Evolutionary conservation across 2,329 filamentous ascomycete genomes (phyloP), one percentile per base, ranked within the genome.

Genomic region (Ophiosphaerella narmari): DNA sequence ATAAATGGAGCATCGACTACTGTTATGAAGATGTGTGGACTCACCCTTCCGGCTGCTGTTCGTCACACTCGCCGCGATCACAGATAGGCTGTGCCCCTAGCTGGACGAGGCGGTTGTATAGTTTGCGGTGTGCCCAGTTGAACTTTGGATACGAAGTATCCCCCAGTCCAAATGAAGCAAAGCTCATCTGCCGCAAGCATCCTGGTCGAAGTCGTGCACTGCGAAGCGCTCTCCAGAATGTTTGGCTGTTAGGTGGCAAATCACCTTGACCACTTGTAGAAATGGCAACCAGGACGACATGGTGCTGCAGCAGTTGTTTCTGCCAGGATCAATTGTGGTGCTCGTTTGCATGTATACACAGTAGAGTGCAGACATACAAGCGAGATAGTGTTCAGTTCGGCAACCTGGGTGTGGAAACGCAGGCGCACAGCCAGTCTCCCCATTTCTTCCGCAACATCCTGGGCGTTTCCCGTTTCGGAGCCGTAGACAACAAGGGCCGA

Each of bases 181-280:
- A 97, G 1, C 78, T 81, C 54, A 96, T 77, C 31, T 82, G 80
- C 33, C 78, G 69, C 34, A 99, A 77, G 62, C 87, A 92, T 13
- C 82, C 84, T 3, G 86, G 80, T 11, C 87, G 84, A 24, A 99
- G 81, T 61, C 85, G 90, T 72, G 89, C 91, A 59, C 90, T 83
- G 14, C 96, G 79, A 33, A 99, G 79, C 52, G 85, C 88, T 68
- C 84, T 91, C 94, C 94, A 99, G 68, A 99, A 92, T 1, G 76
- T 77, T 37, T 85, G 81, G 2, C 89, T 86, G 78, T 97, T 97
- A 48, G 84, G 84, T 2, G 94, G 94, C 68, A 97, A 82, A 58
- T 97, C 92, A 5, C 94, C 94, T 75, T 99, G 93, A 5, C 94
- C 94, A 0, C 94, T 96, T 0, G 94, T 99, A 5, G 94, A 95